Evolutionary conservation across 1,284 basidiomycete genomes (phyloP).

Genomic region (Ceratorhiza oryzae-sativae): DNA sequence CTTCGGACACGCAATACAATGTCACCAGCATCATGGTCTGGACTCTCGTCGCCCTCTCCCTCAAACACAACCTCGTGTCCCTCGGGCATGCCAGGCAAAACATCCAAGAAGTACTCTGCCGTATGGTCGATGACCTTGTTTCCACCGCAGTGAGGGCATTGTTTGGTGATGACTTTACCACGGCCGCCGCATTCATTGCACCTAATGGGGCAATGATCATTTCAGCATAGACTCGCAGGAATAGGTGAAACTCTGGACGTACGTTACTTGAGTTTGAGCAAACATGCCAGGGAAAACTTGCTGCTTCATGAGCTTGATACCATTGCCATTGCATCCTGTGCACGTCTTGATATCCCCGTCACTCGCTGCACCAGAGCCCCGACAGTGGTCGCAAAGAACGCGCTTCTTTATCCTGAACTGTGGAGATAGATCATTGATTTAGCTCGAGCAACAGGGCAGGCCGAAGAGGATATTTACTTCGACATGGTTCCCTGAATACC

Average conservation of each 20-base stretch:
- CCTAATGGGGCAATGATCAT: conserved; percentile 21
- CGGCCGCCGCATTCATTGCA: conserved; percentile 82
- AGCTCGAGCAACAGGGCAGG: not conserved
- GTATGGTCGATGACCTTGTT: conserved; percentile 84
- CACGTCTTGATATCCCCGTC: conserved; percentile 86
- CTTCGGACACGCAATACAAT: conserved; percentile 84
- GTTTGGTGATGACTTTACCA: conserved; percentile 75
- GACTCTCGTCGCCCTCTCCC: conserved; percentile 91
- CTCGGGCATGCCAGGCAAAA: conserved; percentile 89
- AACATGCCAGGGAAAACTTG: conserved; percentile 97
- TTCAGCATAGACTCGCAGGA: not conserved
- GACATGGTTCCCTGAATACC: conserved; percentile 41
- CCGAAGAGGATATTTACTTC: conserved; percentile 38
- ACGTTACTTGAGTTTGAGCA: conserved; percentile 79
- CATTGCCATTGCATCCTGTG: conserved; percentile 79
- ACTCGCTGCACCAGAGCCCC: conserved; percentile 89
- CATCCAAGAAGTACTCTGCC: conserved; percentile 80
- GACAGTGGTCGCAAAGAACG: conserved; percentile 91
- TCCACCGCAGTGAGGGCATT: conserved; percentile 84
- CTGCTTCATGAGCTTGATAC: conserved; percentile 84
- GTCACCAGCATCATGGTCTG: conserved; percentile 93
- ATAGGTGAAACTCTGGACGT: conserved; percentile 14
- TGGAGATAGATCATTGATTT: not conserved
- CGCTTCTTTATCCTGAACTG: conserved; percentile 90
- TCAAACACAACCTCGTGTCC: conserved; percentile 91